Evolutionary conservation across 805 yeast species (phyloP).

Genomic region (Wickerhamomyces bovis): DNA sequence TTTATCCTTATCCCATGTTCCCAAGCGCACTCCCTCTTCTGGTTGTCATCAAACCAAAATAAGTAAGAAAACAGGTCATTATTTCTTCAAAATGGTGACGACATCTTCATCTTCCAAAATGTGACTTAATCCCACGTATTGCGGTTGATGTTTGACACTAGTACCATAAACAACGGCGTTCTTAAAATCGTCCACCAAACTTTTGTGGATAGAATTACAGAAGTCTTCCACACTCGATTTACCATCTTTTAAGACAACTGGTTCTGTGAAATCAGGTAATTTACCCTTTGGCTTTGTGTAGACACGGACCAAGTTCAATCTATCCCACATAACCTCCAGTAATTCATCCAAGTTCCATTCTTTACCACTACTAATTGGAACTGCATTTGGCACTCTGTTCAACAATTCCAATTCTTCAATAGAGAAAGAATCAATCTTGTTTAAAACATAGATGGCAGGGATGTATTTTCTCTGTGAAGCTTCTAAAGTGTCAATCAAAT

Average conservation of each 20-base stretch:
- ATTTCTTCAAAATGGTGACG: conserved; percentile 84
- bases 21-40: neutral
- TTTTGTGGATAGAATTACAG: conserved; percentile 93
- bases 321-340: conserved; percentile 92
- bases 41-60: conserved; percentile 1
- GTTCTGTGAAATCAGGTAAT: conserved; percentile 90
- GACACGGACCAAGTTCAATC: conserved; percentile 84
- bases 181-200: conserved; percentile 88
- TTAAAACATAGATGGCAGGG: conserved; percentile 91
- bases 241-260: conserved; percentile 82
- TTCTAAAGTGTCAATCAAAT: conserved; percentile 89
- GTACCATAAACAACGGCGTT: conserved; percentile 90
- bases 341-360: conserved; percentile 98
- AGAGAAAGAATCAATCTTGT: conserved; percentile 93
- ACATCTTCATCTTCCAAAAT: conserved; percentile 92
- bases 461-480: conserved; percentile 86
- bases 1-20: neutral
- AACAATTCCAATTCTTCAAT: conserved; percentile 87
- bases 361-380: conserved; percentile 91
- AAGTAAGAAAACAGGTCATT: conserved; percentile 1
- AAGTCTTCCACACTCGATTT: conserved; percentile 89
- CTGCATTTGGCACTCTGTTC: conserved; percentile 92
- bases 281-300: conserved; percentile 96
- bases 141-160: conserved; percentile 97
- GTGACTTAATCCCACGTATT: conserved; percentile 86